Base-by-base conservation (phyloP, 2,329 filamentous ascomycete species). In the Plectosphaerella sp. region DNA sequence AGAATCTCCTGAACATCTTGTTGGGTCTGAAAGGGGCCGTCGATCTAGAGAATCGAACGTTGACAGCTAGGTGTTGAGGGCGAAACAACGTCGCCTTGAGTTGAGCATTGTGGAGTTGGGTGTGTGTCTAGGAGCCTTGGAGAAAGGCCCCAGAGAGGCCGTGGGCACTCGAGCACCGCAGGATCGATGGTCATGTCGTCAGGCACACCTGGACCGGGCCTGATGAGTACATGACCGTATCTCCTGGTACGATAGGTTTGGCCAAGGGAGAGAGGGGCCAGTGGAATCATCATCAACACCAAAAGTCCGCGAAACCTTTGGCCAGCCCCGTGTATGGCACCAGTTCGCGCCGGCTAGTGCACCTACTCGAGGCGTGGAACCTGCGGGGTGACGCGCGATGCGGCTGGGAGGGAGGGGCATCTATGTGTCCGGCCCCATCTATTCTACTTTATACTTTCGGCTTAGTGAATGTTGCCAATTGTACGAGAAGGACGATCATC, bases 1-100 rank as follows among this genome's bases (percentile, higher is more conserved):
- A 57, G 37, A 41, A 25, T 45, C 33, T 42, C 46, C 46, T 55
- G 55, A 49, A 45, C 24, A 57, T 53, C 53, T 49, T 39, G 5
- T 16, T 7, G 25, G 35, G 48, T 22, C 33, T 15, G 11, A 9
- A 12, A 33, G 28, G 28, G 33, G 24, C 15, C 37, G 52, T 51
- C 50, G 49, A 51, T 46, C 12, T 43, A n/a, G 14, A 18, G 14
- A 9, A 15, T 15, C 37, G 16, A 18, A 3, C 14, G 37, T 39
- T 15, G 37, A n/a, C 3, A 9, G 28, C 28, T 22, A 22, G 22
- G 22, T 22, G 22, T 22, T 22, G 28, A 33, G 11, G 28, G 28
- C 11, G 28, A 33, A 33, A 9, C 8, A 33, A 33, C 28, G 28
- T 33, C 8, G 28, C 28, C 28, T 33, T 33, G 28, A 9, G 28